Base-by-base conservation (phyloP, 2,329 filamentous ascomycete species). In the Calonectria leucothoes region DNA sequence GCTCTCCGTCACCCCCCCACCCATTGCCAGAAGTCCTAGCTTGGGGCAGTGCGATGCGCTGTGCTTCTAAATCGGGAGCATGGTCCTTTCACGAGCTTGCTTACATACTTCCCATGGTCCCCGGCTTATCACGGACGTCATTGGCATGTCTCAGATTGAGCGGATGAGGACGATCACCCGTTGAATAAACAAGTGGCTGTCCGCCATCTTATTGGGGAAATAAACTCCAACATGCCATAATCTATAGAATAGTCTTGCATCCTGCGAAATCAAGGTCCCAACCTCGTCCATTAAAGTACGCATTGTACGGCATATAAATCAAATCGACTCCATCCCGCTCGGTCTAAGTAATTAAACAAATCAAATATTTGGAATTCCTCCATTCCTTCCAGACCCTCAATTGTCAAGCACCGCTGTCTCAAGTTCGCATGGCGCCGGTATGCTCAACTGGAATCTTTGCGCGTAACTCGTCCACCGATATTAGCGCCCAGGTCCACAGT, bases 41-140 rank as follows among this genome's bases (percentile, higher is more conserved):
- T 31, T 29, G 77, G 69, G 75, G 77, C 76, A 51, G 75, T 77
- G 77, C 75, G 67, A 75, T 66, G 76, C 66, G 7, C 48, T 31
- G 66, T 70, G 71, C 49, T 79, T 79, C 77, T 79, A 79, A 77
- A 75, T 79, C 66, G 49, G 75, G 76, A 76, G 8, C 33, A 15
- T 39, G 15, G 39, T 66, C 57, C 27, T 37, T 29, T 65, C 64
- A 65, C 35, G 45, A 51, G 39, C 45, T 69, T 45, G 48, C 33
- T 42, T 61, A 70, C 35, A 37, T 31, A 15, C 67, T 17, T 23
- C 48, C 29, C 37, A 52, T 31, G 27, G 11, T 67, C 17, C 57
- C 69, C 69, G 63, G 31, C 20, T 71, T 66, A 71, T 71, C 51
- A 39, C 69, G 63, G 69, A 66, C 35, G 51, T 4, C 31, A 42